Base-by-base conservation (phyloP, 176 grass and related monocot species). In the Juncus effusus region DNA sequence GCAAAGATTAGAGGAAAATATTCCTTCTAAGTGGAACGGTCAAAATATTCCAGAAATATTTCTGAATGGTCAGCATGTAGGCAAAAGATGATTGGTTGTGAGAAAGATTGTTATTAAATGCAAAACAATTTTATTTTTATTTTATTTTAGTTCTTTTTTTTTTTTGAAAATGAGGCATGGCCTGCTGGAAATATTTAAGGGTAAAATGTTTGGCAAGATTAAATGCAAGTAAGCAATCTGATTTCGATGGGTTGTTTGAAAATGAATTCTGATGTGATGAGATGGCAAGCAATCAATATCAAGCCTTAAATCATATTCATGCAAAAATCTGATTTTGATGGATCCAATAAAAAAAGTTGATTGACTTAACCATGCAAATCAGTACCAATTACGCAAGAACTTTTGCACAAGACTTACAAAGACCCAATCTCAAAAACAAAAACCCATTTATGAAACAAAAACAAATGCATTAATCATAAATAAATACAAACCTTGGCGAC, bases 401-500 rank as follows among this genome's bases (percentile, higher is more conserved):
- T 47, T 47, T 9, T 47, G 44, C 44, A 47, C 44, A 47, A 9
- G 44, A 47, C 19, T 47, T 47, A 9, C 9, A 47, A 47, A 47
- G 44, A 47, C 9, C 6, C 2, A 47, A 47, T 47, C 9, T 6
- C 10, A 35, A 63, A 13, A 3, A 16, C 40, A 72, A 57, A 14
- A 7, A 47, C 5, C 0, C 36, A 73, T 10, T 19, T 9, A 3
- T 8, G 36, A 13, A 5, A 6, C 3, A 2, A 37, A 36, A 61
- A 80, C 16, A 11, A 45, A 40, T 16, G 6, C 0, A 39, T 36
- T 35, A 44, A 39, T 9, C 0, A 37, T 28, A 61, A 58, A 6
- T 5, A 69, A 59, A 37, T 4, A 5, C 62, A 28, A 62, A 99
- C 88, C 85, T 99, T 99, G 75, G 94, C 54, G 76, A 87, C 83